Conservation (phyloP, 176 grass and related monocot genomes). For the Avena atlantica region DNA sequence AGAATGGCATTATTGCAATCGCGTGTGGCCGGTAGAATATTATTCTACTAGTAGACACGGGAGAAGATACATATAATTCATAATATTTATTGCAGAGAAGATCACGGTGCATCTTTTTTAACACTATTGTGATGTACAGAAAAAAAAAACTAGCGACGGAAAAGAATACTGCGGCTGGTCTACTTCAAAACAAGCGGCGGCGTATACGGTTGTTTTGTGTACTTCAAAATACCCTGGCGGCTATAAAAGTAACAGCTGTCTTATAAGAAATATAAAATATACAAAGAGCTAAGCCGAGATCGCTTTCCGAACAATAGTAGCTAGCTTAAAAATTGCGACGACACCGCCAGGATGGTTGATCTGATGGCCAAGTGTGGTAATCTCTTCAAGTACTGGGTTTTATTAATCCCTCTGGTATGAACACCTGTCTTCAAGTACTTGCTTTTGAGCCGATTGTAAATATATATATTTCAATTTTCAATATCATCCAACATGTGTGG, state of each 20-base stretch:
- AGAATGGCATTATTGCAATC: too few relatives aligned
- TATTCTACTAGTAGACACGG: too few relatives aligned
- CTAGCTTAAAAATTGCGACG: neutral
- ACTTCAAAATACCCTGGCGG: neutral
- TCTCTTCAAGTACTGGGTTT: neutral
- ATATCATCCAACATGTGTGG: neutral
- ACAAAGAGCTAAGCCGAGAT: neutral
- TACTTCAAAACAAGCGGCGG: neutral
- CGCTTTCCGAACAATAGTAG: neutral
- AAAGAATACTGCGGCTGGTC: neutral
- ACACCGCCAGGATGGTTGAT: neutral
- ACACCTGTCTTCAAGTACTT: neutral
- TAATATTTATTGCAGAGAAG: too few relatives aligned
- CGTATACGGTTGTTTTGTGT: neutral
- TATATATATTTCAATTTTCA: neutral
- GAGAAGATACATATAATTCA: too few relatives aligned
- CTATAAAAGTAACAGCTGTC: neutral
- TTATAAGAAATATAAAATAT: neutral
- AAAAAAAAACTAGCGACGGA: neutral
- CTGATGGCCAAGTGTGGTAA: neutral
- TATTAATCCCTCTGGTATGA: constrained; percentile 26
- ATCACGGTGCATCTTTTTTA: neutral
- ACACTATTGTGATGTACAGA: neutral
- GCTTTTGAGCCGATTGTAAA: too few relatives aligned
- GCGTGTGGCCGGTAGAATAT: too few relatives aligned